Conservation (phyloP, 495 filamentous ascomycete genomes). For the Penicillium chermesinum region DNA sequence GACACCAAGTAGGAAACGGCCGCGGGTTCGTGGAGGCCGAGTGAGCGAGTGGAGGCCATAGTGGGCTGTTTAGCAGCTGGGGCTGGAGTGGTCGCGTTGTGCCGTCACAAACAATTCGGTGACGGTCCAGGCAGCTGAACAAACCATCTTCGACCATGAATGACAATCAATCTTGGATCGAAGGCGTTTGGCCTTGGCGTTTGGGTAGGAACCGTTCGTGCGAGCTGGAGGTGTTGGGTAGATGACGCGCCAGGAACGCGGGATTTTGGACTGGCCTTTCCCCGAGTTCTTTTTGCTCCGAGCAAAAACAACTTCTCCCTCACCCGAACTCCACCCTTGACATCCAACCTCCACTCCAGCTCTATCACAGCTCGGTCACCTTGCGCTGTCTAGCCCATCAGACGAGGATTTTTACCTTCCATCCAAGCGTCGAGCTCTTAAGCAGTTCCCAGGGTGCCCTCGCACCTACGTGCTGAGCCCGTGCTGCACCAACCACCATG, state of each 20-base stretch:
- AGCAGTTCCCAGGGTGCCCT: slow-evolving; percentile 12
- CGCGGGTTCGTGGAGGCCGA: slow-evolving; percentile 82
- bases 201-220: slow-evolving; percentile 8
- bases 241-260: slow-evolving; percentile 30
- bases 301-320: slow-evolving; percentile 26
- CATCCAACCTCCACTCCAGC: slow-evolving; percentile 1
- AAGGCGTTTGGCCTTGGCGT: slow-evolving; percentile 2
- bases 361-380: not conserved
- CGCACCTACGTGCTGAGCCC: slow-evolving; percentile 19
- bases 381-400: not conserved
- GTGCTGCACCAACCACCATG: slow-evolving; percentile 24
- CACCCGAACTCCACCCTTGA: slow-evolving; percentile 14
- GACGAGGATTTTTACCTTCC: too few relatives aligned
- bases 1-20: slow-evolving; percentile 77
- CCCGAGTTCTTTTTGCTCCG: slow-evolving; percentile 12
- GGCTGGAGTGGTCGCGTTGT: slow-evolving; percentile 16
- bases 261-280: slow-evolving; percentile 17
- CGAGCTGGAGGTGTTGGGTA: slow-evolving; percentile 6
- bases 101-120: slow-evolving; percentile 18
- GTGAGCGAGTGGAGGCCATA: slow-evolving; percentile 84
- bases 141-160: slow-evolving; percentile 8
- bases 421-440: slow-evolving; percentile 1
- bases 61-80: slow-evolving; percentile 23
- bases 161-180: not conserved
- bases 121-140: slow-evolving; percentile 10